A percentile compares a stretch with the other conserved stretches of the same genome.
phyloP scores from a whole-genome alignment of 192 early-diverging fungal species.

The Umbelopsis isabellina region DNA sequence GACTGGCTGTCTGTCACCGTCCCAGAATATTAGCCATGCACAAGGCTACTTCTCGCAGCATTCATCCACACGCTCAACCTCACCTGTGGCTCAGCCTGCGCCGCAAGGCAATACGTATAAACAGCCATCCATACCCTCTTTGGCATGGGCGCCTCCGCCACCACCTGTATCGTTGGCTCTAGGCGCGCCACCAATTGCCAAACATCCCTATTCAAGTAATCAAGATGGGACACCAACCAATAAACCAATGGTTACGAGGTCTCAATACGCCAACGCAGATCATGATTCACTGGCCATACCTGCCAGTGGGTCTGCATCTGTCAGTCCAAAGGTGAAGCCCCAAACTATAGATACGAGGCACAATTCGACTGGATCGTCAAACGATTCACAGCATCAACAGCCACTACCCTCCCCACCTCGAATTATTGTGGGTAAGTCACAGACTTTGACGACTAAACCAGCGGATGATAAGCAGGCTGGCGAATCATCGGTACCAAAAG shows the following conservation, averaged over 20 bases:
- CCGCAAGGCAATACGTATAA: neutral
- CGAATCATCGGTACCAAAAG: neutral
- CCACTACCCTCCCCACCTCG: constrained; percentile 2
- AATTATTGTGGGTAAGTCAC: neutral
- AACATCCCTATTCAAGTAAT: too few species aligned
- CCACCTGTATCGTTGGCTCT: neutral
- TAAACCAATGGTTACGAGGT: too few species aligned
- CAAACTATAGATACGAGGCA: neutral
- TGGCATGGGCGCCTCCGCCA: neutral
- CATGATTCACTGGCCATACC: too few species aligned
- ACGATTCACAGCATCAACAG: neutral
- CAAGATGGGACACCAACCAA: too few species aligned
- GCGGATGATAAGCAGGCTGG: neutral
- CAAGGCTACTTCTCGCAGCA: constrained; percentile 4
- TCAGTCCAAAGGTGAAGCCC: neutral
- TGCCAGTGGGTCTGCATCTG: too few species aligned
- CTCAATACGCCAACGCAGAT: too few species aligned
- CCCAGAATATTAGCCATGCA: neutral
- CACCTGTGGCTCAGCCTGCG: neutral
- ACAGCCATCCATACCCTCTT: neutral
- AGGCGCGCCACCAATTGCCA: too few species aligned
- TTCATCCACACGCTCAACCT: neutral
- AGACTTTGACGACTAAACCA: neutral
- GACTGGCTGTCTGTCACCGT: neutral
- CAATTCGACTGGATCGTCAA: neutral